These are phyloP conservation scores for Kazachstania africana DNA, from an alignment of 805 yeast species.

Conservation along the genomic window DNA sequence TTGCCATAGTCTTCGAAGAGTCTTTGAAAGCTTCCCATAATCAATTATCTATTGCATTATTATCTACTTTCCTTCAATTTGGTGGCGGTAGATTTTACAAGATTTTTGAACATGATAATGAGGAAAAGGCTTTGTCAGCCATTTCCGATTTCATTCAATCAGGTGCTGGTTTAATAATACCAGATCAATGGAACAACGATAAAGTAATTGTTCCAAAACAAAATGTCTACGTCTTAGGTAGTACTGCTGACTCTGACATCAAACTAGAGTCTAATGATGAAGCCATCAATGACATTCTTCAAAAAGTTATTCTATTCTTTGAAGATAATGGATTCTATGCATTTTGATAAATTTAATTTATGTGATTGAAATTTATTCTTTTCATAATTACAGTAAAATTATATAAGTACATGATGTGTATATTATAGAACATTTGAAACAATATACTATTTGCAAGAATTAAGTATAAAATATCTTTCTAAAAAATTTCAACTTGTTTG, in stretches of 20 bases:
- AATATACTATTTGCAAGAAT: not conserved
- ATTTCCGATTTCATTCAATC: conserved; percentile 40
- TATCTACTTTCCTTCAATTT: conserved; percentile 82
- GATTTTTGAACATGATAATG: conserved; percentile 42
- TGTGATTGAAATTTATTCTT: not conserved
- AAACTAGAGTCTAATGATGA: conserved; percentile 41
- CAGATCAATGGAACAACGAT: conserved; percentile 19
- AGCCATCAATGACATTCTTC: conserved; percentile 59
- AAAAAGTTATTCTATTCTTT: conserved; percentile 57
- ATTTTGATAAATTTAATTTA: conserved; percentile 9
- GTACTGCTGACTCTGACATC: conserved; percentile 46
- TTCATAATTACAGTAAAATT: not conserved
- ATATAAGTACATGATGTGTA: too few species aligned
- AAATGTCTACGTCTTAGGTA: conserved; percentile 34
- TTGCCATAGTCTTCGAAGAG: conserved; percentile 59
- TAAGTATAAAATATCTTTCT: not conserved
- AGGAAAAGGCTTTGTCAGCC: conserved; percentile 44
- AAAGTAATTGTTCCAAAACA: conserved; percentile 6
- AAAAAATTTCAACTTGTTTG: conserved; percentile 8
- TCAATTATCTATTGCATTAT: conserved; percentile 69
- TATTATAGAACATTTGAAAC: too few species aligned
- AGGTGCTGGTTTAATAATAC: conserved; percentile 84
- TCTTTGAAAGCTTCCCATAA: conserved; percentile 47
- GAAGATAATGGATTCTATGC: conserved; percentile 64
- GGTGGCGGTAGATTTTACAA: conserved; percentile 70